Base-by-base conservation (phyloP, 352 stramenopile genomes). In the Pythium folliculosum region DNA sequence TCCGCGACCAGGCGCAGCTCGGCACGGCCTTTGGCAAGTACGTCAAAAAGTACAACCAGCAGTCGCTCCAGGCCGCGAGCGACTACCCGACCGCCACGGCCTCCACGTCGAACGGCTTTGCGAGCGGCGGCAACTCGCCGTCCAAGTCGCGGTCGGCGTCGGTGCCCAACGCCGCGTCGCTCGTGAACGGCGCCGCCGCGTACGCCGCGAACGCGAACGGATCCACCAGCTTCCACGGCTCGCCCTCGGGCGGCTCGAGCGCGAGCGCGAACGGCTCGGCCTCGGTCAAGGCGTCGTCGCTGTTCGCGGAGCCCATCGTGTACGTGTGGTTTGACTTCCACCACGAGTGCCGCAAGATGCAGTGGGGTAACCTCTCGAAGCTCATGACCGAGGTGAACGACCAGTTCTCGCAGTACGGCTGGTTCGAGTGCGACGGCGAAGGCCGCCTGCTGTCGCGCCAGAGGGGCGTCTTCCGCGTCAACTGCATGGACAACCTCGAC, bases 401-500 rank as follows among this genome's bases (percentile, higher is more conserved):
- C 10, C 78, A 87, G 59, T 89, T 90, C 48, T 23, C 70, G 43
- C 78, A 89, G 51, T 89, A 90, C 67, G 77, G 81, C 40, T 90
- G 80, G 78, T 90, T 90, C 59, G 80, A 90, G 68, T 81, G 71
- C 56, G 81, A 90, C 67, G 60, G 67, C 30, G 80, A 87, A 62
- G 81, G 81, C 19, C 80, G 78, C 22, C 54, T 88, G 21, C 32
- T 84, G 13, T 83, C 76, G 37, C 81, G 81, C 35, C 97, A 99
- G 77, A 86, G 84, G 32, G 92, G 91, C 48, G 89, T 99, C n/a
- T 89, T 99, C 53, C 87, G 97, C 48, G 97, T 97, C 45, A 99
- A 99, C 82, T 99, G 97, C 79, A 98, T 99, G 91, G 97, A 99
- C 84, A 98, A 97, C 75, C 77, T 99, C 13, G 97, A 99, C 82